These are phyloP conservation scores for Fusarium buxicola DNA, from an alignment of 2,329 filamentous ascomycete genomes.

Conservation along the genomic window DNA sequence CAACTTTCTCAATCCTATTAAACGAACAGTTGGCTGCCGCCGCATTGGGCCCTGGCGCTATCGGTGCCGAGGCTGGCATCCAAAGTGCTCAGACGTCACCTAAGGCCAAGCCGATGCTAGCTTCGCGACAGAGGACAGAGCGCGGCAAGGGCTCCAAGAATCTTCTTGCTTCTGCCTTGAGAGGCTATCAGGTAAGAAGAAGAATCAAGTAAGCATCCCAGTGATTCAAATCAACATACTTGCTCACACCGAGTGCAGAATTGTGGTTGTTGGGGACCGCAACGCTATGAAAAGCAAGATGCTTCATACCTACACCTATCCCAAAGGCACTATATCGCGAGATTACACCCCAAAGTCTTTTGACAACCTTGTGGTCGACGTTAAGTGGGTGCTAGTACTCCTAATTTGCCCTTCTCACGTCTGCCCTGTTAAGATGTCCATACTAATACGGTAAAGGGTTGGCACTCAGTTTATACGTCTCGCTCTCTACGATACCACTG, in stretches of 20 bases:
- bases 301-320: constrained; percentile 7
- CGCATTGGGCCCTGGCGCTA: accelerated
- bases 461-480: constrained; percentile 3
- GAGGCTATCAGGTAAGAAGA: background rate
- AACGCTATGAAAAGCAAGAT: constrained; percentile 9
- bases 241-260: background rate
- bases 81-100: background rate
- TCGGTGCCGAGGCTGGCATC: no score
- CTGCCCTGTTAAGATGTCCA: no score
- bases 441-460: background rate
- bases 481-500: constrained; percentile 1
- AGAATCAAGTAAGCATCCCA: background rate
- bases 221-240: background rate
- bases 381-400: background rate
- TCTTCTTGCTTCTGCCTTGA: background rate
- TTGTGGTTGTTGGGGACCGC: background rate
- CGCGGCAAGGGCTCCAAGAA: background rate
- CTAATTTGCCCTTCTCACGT: no score
- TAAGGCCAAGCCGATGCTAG: background rate
- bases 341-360: constrained; percentile 6
- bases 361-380: constrained; percentile 13
- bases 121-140: background rate
- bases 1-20: constrained; percentile 8
- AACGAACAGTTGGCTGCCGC: background rate
- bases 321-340: background rate